Conservation (phyloP, 2,329 filamentous ascomycete genomes). For the Macrophomina tecta region DNA sequence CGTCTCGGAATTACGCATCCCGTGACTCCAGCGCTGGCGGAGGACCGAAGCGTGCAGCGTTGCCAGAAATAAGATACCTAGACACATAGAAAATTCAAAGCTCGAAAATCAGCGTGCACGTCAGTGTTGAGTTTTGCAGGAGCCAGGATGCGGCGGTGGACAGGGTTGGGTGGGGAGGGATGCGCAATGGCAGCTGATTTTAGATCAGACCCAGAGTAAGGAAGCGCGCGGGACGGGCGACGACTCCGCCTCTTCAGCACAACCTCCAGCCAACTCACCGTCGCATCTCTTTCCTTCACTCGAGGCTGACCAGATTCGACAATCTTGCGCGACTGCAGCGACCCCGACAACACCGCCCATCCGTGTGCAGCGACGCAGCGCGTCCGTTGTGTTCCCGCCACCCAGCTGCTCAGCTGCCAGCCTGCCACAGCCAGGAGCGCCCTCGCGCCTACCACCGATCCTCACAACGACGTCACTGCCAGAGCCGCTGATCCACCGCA, state of each 20-base stretch:
- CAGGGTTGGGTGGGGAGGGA: constrained; percentile 7
- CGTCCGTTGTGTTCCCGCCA: constrained; percentile 6
- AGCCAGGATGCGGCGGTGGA: background rate
- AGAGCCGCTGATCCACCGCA: constrained; percentile 29
- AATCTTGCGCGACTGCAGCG: constrained; percentile 2
- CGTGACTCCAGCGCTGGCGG: constrained; percentile 5
- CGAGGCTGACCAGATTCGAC: background rate
- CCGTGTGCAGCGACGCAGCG: constrained; percentile 8
- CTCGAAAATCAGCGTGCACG: background rate
- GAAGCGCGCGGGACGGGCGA: constrained; percentile 10
- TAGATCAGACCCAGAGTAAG: constrained; percentile 24
- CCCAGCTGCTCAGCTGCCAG: constrained; percentile 4
- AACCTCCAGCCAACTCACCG: constrained; percentile 4
- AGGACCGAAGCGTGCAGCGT: background rate
- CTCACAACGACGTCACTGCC: constrained; percentile 27
- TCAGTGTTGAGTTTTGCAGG: background rate
- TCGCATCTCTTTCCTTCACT: constrained; percentile 1
- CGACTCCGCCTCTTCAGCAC: constrained; percentile 29
- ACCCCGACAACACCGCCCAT: background rate
- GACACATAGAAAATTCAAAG: constrained; percentile 9
- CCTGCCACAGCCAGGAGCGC: constrained; percentile 24
- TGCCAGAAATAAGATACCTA: constrained; percentile 13
- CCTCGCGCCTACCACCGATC: constrained; percentile 24
- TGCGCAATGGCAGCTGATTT: constrained; percentile 23
- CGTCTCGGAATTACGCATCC: constrained; percentile 16